Evolutionary conservation across 495 filamentous ascomycete genomes (phyloP).

Genomic region (Penicillium bovifimosum): DNA sequence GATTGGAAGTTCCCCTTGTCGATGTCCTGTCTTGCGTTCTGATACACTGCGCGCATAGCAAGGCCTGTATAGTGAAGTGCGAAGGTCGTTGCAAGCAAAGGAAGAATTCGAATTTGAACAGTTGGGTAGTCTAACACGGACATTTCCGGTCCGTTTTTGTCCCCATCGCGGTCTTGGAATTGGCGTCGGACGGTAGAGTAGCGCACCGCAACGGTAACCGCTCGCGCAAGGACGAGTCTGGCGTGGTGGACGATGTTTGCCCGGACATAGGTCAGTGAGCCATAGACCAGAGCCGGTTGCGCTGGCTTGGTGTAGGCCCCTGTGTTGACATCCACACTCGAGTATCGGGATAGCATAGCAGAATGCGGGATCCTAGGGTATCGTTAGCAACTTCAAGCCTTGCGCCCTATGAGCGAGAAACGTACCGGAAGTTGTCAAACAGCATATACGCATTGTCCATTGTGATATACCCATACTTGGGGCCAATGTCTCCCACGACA

Average conservation of each 20-base stretch:
- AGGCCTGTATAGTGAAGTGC: constrained; percentile 46
- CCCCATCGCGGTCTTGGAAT: constrained; percentile 42
- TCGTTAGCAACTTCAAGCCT: not conserved
- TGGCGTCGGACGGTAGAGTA: constrained; percentile 41
- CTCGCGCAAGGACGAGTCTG: constrained; percentile 40
- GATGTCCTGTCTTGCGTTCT: constrained; percentile 31
- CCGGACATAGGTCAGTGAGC: constrained; percentile 42
- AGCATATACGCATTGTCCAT: constrained; percentile 51
- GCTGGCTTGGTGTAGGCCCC: constrained; percentile 35
- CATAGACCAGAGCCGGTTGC: constrained; percentile 41
- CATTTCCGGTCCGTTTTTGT: constrained; percentile 31
- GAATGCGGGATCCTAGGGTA: constrained; percentile 35
- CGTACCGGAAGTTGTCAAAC: constrained; percentile 37
- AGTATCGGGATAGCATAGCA: constrained; percentile 42
- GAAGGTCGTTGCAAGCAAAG: constrained; percentile 43
- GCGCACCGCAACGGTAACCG: constrained; percentile 43
- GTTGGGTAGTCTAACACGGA: constrained; percentile 46
- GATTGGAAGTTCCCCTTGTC: constrained; percentile 37
- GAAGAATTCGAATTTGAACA: constrained; percentile 45
- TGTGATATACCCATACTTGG: constrained; percentile 42
- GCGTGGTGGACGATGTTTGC: constrained; percentile 45
- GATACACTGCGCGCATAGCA: constrained; percentile 38
- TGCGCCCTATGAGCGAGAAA: not conserved
- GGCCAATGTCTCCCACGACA: constrained; percentile 45
- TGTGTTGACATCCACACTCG: constrained; percentile 36